Base-by-base conservation (phyloP, 306 rosid genomes). In the Trifolium fragiferum region DNA sequence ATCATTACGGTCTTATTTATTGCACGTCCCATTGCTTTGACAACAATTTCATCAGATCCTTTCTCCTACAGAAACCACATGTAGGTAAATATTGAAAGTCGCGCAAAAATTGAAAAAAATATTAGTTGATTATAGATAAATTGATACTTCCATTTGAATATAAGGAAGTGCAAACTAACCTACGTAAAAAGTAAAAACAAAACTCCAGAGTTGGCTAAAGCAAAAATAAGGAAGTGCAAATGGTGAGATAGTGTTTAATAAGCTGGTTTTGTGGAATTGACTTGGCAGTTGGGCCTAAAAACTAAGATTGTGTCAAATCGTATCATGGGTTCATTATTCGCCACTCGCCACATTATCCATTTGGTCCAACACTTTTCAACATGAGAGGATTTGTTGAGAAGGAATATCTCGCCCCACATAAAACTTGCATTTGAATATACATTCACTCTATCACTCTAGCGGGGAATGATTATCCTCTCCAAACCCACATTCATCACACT, bases 1-100 rank as follows among this genome's bases (percentile, higher is more conserved):
- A 93, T 93, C 96, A 88, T 88, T 53, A 93, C 97, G 70, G 97
- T 91, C 84, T 91, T 93, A 78, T 82, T 89, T 81, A 93, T 93
- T 49, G 97, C 97, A 67, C 98, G 88, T 37, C 98, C 97, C 98
- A 93, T 93, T 53, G 97, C 98, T 83, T 89, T 91, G 33, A 93
- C 86, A 76, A 83, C 86, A 78, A 93, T 84, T 53, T 89, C 98
- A 19, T 80, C 71, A 9, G 90, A 88, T 30, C 92, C 97, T 72
- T 89, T 91, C 79, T 89, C 97, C 98, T 93, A 13, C 11, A 81
- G 33, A 68, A 78, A 78, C 79, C 10, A 66, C 38, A 70, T 6
- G 35, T 43, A 72, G 21, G 47, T 23, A 61, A 75, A 72, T n/a
- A 66, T 38, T 10, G 70, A 60, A 44, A 14, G 44, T 43, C 37